These are phyloP conservation scores for Pleurotus giganteus DNA, from an alignment of 768 basidiomycete species.

Conservation along the genomic window DNA sequence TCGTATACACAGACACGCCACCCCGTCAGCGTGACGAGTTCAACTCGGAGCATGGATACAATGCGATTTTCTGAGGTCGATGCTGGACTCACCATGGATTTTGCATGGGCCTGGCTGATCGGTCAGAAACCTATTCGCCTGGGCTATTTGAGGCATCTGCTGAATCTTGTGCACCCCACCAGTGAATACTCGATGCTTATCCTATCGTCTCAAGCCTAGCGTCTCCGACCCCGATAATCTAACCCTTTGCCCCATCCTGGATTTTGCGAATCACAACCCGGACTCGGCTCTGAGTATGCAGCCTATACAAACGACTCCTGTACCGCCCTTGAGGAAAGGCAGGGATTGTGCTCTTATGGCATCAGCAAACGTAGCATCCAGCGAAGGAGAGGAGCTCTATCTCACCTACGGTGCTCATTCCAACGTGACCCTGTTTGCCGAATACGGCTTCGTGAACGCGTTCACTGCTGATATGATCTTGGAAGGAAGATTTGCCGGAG, in stretches of 20 bases:
- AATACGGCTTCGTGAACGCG: slow-evolving; percentile 83
- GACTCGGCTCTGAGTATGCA: slow-evolving; percentile 38
- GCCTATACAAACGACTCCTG: slow-evolving; percentile 35
- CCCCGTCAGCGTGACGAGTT: background rate
- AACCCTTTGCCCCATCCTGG: slow-evolving; percentile 85
- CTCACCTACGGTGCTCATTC: slow-evolving; percentile 81
- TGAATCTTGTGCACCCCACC: background rate
- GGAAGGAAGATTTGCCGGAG: slow-evolving; percentile 36
- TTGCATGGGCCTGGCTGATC: slow-evolving; percentile 91
- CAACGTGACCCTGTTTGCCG: slow-evolving; percentile 75
- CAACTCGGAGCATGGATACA: background rate
- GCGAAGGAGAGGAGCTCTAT: slow-evolving; percentile 62
- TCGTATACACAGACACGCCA: slow-evolving; percentile 23
- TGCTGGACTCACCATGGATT: slow-evolving; percentile 31
- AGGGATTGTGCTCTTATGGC: slow-evolving; percentile 53
- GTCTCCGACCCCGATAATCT: slow-evolving; percentile 69
- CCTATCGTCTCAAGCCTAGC: slow-evolving; percentile 51
- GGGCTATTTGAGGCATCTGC: background rate
- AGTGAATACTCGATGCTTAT: slow-evolving; percentile 95
- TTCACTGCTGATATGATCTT: slow-evolving; percentile 24
- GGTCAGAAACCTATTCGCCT: slow-evolving; percentile 41
- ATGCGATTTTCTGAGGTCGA: background rate
- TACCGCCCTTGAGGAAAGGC: slow-evolving; percentile 35
- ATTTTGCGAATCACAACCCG: slow-evolving; percentile 81
- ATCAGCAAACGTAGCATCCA: slow-evolving; percentile 38